These are phyloP conservation scores for Chalara sp. DNA, from an alignment of 2,329 filamentous ascomycete species.

Conservation along the genomic window DNA sequence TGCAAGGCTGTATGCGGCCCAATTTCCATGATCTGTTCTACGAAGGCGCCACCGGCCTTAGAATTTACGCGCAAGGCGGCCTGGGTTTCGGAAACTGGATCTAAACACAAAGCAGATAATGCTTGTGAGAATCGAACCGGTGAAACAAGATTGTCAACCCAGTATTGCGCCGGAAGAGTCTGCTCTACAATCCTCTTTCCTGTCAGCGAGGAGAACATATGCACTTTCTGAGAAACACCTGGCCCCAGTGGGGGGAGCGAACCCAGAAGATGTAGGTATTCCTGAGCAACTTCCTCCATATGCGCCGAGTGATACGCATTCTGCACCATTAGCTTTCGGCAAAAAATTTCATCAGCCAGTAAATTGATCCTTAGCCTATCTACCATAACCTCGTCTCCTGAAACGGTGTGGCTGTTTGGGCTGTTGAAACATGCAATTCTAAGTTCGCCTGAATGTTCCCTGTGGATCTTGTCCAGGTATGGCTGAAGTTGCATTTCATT, in stretches of 20 bases:
- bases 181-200: conserved; percentile 12
- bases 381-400: conserved; percentile 12
- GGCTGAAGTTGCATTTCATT: neutral
- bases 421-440: conserved; percentile 28
- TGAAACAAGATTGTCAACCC: conserved; percentile 37
- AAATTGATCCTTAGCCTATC: conserved; percentile 3
- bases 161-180: conserved; percentile 31
- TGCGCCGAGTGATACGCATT: conserved; percentile 34
- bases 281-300: conserved; percentile 21
- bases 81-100: neutral
- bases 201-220: conserved; percentile 38
- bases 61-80: neutral
- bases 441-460: conserved; percentile 1
- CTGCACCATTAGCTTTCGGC: conserved; percentile 27
- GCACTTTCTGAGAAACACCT: neutral
- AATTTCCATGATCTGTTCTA: conserved; percentile 3
- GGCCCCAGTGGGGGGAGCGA: neutral
- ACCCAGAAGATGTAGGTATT: conserved; percentile 11
- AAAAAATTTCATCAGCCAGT: conserved; percentile 21
- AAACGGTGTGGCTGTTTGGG: conserved; percentile 15
- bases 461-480: conserved; percentile 1
- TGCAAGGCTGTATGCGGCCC: conserved; percentile 7
- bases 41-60: neutral
- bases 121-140: conserved; percentile 32
- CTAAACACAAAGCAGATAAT: neutral